These are phyloP conservation scores for Cucumis melo DNA, from an alignment of 306 rosid species.

Conservation along the genomic window DNA sequence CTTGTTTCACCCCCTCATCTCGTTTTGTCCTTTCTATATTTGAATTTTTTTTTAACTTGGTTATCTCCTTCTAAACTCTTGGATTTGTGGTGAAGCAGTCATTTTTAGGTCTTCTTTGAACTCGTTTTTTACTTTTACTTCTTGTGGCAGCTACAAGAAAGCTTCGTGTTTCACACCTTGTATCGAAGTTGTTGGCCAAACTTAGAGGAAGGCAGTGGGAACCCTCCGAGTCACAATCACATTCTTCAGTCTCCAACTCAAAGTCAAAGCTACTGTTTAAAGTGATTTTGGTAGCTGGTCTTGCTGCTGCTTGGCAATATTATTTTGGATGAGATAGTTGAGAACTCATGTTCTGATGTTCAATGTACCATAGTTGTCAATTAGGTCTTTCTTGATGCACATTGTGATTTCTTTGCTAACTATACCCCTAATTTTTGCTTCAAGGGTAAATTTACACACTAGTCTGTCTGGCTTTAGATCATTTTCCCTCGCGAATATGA, in stretches of 20 bases:
- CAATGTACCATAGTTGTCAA: slow-evolving; percentile 3
- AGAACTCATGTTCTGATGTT: neutral
- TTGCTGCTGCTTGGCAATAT: slow-evolving; percentile 64
- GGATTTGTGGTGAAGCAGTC: neutral
- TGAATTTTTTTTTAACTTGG: neutral
- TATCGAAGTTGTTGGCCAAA: slow-evolving; percentile 39
- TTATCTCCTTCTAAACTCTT: neutral
- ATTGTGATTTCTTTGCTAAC: slow-evolving; percentile 4
- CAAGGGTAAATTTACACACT: neutral
- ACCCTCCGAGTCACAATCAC: slow-evolving; percentile 17
- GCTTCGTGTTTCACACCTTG: slow-evolving; percentile 13
- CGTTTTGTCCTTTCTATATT: neutral
- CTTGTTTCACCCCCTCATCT: neutral
- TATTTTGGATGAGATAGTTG: slow-evolving; percentile 27
- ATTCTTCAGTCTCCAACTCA: slow-evolving; percentile 26
- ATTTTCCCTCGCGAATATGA: neutral
- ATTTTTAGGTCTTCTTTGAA: neutral
- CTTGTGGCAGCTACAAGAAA: slow-evolving; percentile 38
- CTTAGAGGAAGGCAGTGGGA: slow-evolving; percentile 37
- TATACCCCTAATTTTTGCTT: neutral
- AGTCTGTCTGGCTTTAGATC: neutral
- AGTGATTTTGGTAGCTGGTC: slow-evolving; percentile 46
- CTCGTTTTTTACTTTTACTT: neutral
- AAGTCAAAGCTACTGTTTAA: slow-evolving; percentile 36
- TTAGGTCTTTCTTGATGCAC: neutral